Percentiles rank a stretch among this genome's conserved stretches.
phyloP scores from a whole-genome alignment of 345 rosid species.

The Sisymbrium altissimum region DNA sequence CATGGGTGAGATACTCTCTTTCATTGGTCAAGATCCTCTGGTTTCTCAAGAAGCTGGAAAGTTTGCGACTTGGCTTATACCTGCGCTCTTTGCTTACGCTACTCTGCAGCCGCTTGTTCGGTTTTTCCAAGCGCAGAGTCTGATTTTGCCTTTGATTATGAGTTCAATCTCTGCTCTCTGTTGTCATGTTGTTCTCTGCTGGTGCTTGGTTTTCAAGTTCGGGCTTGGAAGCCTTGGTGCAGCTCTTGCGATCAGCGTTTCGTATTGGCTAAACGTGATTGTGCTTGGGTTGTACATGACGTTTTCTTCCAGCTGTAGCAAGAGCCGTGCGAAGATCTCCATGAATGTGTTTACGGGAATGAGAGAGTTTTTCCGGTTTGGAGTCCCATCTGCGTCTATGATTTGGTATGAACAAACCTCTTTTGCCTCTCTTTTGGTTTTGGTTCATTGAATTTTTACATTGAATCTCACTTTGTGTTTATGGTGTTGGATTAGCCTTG shows the following conservation, averaged over 20 bases:
- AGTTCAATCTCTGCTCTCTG: slow-evolving; percentile 44
- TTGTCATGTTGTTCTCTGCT: slow-evolving; percentile 50
- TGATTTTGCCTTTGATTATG: slow-evolving; percentile 52
- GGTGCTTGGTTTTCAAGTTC: slow-evolving; percentile 56
- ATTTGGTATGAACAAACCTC: slow-evolving; percentile 44
- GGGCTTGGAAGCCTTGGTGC: slow-evolving; percentile 47
- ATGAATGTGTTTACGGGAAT: slow-evolving; percentile 48
- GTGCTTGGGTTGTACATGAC: slow-evolving; percentile 49
- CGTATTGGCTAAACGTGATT: slow-evolving; percentile 53
- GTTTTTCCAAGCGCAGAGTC: slow-evolving; percentile 55
- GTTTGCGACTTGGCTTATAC: slow-evolving; percentile 53
- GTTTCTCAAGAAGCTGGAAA: slow-evolving; percentile 56
- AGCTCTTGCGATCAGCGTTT: slow-evolving; percentile 44
- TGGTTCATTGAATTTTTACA: neutral
- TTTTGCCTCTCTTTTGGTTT: neutral
- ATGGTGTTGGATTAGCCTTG: slow-evolving; percentile 51
- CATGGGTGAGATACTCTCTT: slow-evolving; percentile 49
- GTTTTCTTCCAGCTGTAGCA: slow-evolving; percentile 46
- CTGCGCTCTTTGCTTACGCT: slow-evolving; percentile 60
- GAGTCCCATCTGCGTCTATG: slow-evolving; percentile 68
- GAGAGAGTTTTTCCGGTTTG: slow-evolving; percentile 59
- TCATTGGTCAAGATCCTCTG: slow-evolving; percentile 57
- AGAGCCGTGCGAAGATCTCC: slow-evolving; percentile 41
- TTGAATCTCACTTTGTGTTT: neutral
- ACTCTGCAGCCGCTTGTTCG: slow-evolving; percentile 53